Evolutionary conservation across 805 yeast species (phyloP).

Genomic region (Metschnikowia lochheadii): DNA sequence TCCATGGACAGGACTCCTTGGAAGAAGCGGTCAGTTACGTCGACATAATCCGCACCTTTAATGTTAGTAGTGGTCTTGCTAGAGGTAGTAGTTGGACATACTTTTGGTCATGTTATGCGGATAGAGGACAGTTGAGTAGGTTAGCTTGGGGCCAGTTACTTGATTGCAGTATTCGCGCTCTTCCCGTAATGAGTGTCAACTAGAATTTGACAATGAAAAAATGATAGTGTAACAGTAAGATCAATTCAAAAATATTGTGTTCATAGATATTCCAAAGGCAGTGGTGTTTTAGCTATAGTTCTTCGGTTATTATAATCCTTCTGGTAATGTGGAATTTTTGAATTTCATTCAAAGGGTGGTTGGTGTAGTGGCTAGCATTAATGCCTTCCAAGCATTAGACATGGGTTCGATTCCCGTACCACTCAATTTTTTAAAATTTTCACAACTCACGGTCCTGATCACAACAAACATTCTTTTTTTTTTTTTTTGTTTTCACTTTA

Average conservation of each 20-base stretch:
- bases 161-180: not conserved
- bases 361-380: constrained; percentile 90
- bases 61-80: not conserved
- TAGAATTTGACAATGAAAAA: too few species aligned
- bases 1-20: constrained; percentile 26
- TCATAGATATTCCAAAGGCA: too few species aligned
- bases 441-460: too few species aligned
- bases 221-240: too few species aligned
- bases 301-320: too few species aligned
- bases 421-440: constrained; percentile 45
- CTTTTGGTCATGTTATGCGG: not conserved
- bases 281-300: too few species aligned
- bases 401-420: constrained; percentile 94
- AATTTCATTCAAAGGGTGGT: constrained; percentile 48
- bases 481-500: too few species aligned
- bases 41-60: constrained; percentile 21
- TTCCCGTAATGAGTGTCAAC: not conserved
- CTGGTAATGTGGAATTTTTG: not conserved
- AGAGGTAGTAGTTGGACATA: not conserved
- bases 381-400: constrained; percentile 93
- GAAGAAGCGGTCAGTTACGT: constrained; percentile 55
- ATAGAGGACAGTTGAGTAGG: not conserved
- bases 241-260: too few species aligned
- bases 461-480: too few species aligned
- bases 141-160: not conserved